phyloP scores from a whole-genome alignment of 306 rosid genomes.

The Quercus mongolica region DNA sequence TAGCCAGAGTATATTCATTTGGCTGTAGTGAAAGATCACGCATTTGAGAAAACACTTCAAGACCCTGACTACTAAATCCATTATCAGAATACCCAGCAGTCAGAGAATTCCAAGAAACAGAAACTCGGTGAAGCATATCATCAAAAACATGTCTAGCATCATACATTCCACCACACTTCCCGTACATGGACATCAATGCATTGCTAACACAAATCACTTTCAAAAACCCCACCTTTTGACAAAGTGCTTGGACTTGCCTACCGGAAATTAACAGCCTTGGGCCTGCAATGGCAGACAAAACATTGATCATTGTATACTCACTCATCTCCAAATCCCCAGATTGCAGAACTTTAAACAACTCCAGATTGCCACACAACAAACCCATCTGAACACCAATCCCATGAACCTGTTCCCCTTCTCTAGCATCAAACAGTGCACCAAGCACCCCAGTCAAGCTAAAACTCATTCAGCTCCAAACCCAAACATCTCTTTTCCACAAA shows the following conservation, averaged over 20 bases:
- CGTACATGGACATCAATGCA: slow-evolving; percentile 1
- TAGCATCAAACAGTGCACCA: slow-evolving; percentile 9
- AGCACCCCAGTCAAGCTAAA: slow-evolving; percentile 17
- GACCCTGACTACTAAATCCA: neutral
- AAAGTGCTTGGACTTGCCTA: slow-evolving; percentile 19
- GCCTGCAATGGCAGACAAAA: neutral
- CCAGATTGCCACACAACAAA: neutral
- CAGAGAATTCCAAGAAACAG: slow-evolving; percentile 19
- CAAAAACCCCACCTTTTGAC: neutral
- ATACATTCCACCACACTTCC: neutral
- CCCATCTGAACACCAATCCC: slow-evolving; percentile 16
- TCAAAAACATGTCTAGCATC: slow-evolving; percentile 3
- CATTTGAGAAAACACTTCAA: neutral
- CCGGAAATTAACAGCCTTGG: neutral
- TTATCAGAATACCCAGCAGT: neutral
- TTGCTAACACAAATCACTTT: slow-evolving; percentile 1
- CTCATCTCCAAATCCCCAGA: neutral
- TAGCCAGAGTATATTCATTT: slow-evolving; percentile 1
- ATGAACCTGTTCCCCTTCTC: slow-evolving; percentile 13
- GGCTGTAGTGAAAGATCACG: neutral
- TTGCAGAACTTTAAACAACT: neutral
- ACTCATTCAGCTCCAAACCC: slow-evolving; percentile 15
- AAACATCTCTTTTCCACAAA: slow-evolving; percentile 7
- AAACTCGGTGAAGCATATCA: slow-evolving; percentile 3
- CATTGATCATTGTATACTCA: slow-evolving; percentile 1